phyloP scores from a whole-genome alignment of 441 rosid genomes.

The Theobroma grandiflorum region DNA sequence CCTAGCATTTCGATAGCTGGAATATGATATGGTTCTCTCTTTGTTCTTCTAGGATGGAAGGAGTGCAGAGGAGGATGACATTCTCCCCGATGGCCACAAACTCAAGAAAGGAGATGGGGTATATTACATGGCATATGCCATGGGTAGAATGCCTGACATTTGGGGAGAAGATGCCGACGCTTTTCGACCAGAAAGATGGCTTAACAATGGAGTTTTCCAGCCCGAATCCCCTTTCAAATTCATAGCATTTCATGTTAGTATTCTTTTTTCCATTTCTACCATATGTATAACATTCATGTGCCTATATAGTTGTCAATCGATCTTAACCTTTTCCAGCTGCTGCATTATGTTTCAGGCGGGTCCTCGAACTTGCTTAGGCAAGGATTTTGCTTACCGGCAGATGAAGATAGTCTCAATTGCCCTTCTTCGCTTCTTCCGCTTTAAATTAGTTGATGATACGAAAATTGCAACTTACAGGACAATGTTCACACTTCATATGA shows the following conservation, averaged over 20 bases:
- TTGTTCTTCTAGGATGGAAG: conserved; percentile 59
- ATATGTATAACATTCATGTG: background rate
- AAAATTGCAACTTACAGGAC: conserved; percentile 55
- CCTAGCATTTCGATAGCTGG: conserved; percentile 58
- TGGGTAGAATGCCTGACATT: conserved; percentile 80
- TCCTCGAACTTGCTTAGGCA: conserved; percentile 81
- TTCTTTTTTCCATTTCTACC: background rate
- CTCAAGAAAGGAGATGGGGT: conserved; percentile 68
- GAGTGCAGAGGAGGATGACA: conserved; percentile 67
- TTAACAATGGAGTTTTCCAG: conserved; percentile 65
- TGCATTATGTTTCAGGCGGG: conserved; percentile 52
- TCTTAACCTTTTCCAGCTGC: background rate
- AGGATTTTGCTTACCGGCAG: conserved; percentile 61
- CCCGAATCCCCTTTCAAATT: conserved; percentile 82
- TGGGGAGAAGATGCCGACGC: conserved; percentile 86
- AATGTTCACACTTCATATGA: conserved; percentile 77
- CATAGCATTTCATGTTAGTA: conserved; percentile 65
- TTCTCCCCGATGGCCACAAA: conserved; percentile 74
- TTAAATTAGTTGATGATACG: conserved; percentile 62
- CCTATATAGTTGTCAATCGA: no score
- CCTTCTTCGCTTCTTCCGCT: conserved; percentile 66
- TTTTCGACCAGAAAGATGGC: conserved; percentile 86
- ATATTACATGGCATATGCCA: conserved; percentile 66
- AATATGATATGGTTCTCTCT: background rate
- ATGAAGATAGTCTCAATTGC: conserved; percentile 78